These are phyloP conservation scores for Pterocarpus macrocarpus DNA, from an alignment of 306 rosid genomes.

Conservation along the genomic window DNA sequence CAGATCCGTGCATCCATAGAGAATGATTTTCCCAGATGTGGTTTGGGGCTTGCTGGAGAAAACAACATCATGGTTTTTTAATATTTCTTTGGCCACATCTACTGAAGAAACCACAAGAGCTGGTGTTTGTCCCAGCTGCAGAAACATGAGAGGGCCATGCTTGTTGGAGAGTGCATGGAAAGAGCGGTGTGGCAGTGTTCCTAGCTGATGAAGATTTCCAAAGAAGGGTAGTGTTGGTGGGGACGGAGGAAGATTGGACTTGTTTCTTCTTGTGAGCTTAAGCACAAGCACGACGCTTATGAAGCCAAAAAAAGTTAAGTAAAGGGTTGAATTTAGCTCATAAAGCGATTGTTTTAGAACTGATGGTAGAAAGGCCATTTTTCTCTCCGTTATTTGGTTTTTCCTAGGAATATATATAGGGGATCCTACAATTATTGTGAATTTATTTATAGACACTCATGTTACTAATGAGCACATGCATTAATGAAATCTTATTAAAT, in stretches of 20 bases:
- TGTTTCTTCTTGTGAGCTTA: conserved; percentile 1
- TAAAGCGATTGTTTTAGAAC: neutral
- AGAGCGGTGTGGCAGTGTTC: conserved; percentile 52
- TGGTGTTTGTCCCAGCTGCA: conserved; percentile 46
- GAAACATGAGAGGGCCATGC: conserved; percentile 52
- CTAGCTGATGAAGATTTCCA: conserved; percentile 59
- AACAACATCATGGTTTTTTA: conserved; percentile 2
- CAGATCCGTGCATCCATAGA: conserved; percentile 48
- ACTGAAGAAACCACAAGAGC: conserved; percentile 50
- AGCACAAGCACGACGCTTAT: neutral
- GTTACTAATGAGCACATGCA: too few species aligned
- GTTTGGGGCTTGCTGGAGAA: conserved; percentile 26
- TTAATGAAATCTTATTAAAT: neutral
- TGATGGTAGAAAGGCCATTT: neutral
- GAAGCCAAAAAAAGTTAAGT: neutral
- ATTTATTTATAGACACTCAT: neutral
- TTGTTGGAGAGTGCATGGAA: conserved; percentile 41
- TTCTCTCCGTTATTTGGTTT: neutral
- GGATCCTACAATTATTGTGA: neutral
- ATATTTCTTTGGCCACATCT: neutral
- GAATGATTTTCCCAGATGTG: conserved; percentile 19
- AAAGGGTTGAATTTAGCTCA: neutral
- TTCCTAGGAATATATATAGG: neutral
- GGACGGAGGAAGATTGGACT: conserved; percentile 47
- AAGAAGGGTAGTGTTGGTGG: conserved; percentile 53